Percentiles rank a stretch among this genome's conserved stretches.
These are phyloP conservation scores for Asterella californica DNA, from an alignment of 225 moss, liverwort and hornwort species.

Conservation along the genomic window DNA sequence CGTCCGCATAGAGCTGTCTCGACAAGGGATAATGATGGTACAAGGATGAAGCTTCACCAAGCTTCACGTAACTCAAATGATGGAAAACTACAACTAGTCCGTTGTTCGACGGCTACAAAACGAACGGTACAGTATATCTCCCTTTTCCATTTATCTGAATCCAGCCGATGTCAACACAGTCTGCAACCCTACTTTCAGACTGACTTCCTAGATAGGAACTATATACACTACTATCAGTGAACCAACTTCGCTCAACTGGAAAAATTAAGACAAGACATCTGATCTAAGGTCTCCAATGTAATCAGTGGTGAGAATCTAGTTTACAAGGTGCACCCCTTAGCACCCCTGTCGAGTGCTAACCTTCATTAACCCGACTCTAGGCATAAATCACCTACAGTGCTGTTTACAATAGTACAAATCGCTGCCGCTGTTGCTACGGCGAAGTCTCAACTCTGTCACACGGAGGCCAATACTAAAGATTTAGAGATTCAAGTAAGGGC, in stretches of 20 bases:
- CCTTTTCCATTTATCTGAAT: background rate
- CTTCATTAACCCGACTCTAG: background rate
- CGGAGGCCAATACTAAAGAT: background rate
- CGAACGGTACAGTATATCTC: background rate
- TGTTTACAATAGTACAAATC: background rate
- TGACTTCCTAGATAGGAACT: background rate
- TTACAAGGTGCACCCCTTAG: background rate
- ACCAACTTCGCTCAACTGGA: background rate
- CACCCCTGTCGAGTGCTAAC: background rate
- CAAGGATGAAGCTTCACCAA: constrained; percentile 7
- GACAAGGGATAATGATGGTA: background rate
- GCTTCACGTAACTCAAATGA: background rate
- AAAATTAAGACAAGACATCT: background rate
- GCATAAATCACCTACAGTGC: background rate
- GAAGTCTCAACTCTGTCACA: background rate
- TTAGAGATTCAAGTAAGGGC: background rate
- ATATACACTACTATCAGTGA: constrained; percentile 15
- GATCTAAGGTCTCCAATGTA: background rate
- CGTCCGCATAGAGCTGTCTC: background rate
- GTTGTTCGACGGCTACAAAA: background rate
- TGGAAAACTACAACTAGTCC: background rate
- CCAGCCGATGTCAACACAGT: background rate
- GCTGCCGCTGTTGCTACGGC: background rate
- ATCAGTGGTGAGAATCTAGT: background rate
- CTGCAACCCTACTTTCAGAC: constrained; percentile 8